Evolutionary conservation across 345 rosid species (phyloP).

Genomic region (Salix brachista): DNA sequence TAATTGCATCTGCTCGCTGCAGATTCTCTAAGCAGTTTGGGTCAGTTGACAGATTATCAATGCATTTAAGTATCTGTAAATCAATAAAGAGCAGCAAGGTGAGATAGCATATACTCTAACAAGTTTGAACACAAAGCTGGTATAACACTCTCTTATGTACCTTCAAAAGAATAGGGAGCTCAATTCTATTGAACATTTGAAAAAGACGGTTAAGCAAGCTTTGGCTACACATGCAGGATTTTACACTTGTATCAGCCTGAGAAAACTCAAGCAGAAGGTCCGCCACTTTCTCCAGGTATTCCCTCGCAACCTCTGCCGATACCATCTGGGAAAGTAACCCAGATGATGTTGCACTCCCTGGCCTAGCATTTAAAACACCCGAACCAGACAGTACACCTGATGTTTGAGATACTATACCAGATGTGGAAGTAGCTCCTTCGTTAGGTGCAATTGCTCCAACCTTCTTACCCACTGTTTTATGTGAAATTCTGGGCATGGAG

Average conservation of each 20-base stretch:
- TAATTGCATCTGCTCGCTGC: conserved; percentile 95
- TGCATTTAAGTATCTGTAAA: conserved; percentile 71
- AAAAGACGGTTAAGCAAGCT: conserved; percentile 88
- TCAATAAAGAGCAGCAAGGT: conserved; percentile 14
- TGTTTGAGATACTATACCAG: conserved; percentile 85
- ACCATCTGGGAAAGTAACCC: conserved; percentile 90
- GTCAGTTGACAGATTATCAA: conserved; percentile 82
- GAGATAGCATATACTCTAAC: neutral
- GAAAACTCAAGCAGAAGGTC: conserved; percentile 97
- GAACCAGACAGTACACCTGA: conserved; percentile 97
- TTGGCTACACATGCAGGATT: conserved; percentile 89
- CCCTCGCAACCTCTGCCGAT: conserved; percentile 89
- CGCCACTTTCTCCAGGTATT: conserved; percentile 93
- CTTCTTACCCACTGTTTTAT: conserved; percentile 60
- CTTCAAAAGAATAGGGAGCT: conserved; percentile 85
- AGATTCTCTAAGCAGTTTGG: conserved; percentile 96
- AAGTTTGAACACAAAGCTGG: conserved; percentile 8
- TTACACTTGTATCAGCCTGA: conserved; percentile 88
- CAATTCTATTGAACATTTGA: conserved; percentile 85
- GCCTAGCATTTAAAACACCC: conserved; percentile 93
- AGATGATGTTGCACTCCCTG: conserved; percentile 93
- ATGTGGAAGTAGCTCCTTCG: conserved; percentile 69
- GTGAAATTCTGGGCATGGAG: conserved; percentile 53
- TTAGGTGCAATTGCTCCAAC: conserved; percentile 40
- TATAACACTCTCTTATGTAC: conserved; percentile 29